Percentiles rank a stretch among this genome's conserved stretches.
phyloP scores from a whole-genome alignment of 495 filamentous ascomycete genomes.

The Penicillium angulare region DNA sequence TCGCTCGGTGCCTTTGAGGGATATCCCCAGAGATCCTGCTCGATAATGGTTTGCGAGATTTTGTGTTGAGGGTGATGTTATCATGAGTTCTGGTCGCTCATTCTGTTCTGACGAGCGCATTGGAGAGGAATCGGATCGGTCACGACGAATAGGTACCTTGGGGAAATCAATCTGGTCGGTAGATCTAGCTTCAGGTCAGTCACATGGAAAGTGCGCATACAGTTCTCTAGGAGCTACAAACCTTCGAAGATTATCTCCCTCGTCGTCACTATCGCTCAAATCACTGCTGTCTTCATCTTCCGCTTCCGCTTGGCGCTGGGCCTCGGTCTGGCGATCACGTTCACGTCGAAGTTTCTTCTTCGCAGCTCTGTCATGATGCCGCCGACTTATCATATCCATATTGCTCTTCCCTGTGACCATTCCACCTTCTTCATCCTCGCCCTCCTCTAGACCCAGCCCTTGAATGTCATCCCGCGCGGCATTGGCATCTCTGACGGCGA shows the following conservation, averaged over 20 bases:
- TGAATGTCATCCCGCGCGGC: conserved; percentile 27
- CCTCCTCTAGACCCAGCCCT: conserved; percentile 55
- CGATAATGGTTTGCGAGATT: conserved; percentile 50
- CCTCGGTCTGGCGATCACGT: conserved; percentile 43
- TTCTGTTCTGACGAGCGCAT: conserved; percentile 56
- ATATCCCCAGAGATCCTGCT: conserved; percentile 72
- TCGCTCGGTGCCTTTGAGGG: conserved; percentile 67
- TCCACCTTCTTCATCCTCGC: conserved; percentile 78
- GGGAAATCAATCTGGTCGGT: conserved; percentile 88
- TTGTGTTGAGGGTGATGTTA: conserved; percentile 54
- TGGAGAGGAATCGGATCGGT: conserved; percentile 82
- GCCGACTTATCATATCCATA: conserved; percentile 71
- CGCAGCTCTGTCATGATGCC: conserved; percentile 49
- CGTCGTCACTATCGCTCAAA: conserved; percentile 93
- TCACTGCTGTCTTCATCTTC: conserved; percentile 98
- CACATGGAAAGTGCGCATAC: not conserved
- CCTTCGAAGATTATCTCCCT: conserved; percentile 57
- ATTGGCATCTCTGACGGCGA: conserved; percentile 34
- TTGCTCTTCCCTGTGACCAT: conserved; percentile 75
- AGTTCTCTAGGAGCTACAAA: conserved; percentile 11
- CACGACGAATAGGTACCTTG: conserved; percentile 84
- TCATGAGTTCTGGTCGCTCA: conserved; percentile 54
- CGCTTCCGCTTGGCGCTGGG: conserved; percentile 67
- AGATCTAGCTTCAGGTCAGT: conserved; percentile 39
- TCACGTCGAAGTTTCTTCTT: conserved; percentile 40